Evolutionary conservation across 306 rosid species (phyloP).

Genomic region (Calophaca sinica): DNA sequence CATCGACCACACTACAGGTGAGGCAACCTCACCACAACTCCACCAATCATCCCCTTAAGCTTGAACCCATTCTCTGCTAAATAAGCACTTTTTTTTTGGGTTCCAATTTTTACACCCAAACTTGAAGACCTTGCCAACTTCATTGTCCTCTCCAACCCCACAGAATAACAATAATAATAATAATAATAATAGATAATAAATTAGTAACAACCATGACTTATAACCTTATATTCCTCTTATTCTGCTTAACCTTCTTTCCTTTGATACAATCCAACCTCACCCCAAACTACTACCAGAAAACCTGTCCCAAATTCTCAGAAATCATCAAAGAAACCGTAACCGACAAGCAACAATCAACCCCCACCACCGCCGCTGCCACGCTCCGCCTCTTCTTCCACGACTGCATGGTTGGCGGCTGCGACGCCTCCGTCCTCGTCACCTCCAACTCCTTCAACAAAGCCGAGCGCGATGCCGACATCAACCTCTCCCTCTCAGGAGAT

Average conservation of each 20-base stretch:
- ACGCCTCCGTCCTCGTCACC: constrained; percentile 60
- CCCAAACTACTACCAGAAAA: constrained; percentile 53
- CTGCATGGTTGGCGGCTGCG: constrained; percentile 59
- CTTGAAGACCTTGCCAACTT: neutral
- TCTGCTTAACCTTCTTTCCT: constrained; percentile 36
- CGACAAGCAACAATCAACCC: constrained; percentile 39
- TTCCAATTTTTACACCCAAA: neutral
- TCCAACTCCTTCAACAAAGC: constrained; percentile 45
- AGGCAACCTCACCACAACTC: too few species aligned
- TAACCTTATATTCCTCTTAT: constrained; percentile 22
- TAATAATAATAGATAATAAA: neutral
- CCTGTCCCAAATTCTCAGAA: constrained; percentile 56
- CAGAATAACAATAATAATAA: neutral
- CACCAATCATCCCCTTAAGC: neutral
- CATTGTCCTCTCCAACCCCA: neutral
- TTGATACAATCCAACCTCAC: constrained; percentile 44
- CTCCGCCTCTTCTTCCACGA: constrained; percentile 64
- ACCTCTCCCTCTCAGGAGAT: constrained; percentile 55
- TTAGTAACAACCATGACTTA: constrained; percentile 41
- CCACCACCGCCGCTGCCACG: constrained; percentile 39
- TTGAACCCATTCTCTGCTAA: neutral
- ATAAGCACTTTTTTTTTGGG: neutral
- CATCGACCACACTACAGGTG: too few species aligned
- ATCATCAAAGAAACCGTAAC: constrained; percentile 29
- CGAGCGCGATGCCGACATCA: constrained; percentile 53